Evolutionary conservation across 2,329 filamentous ascomycete genomes (phyloP).

Genomic region (Claviceps quebecensis): DNA sequence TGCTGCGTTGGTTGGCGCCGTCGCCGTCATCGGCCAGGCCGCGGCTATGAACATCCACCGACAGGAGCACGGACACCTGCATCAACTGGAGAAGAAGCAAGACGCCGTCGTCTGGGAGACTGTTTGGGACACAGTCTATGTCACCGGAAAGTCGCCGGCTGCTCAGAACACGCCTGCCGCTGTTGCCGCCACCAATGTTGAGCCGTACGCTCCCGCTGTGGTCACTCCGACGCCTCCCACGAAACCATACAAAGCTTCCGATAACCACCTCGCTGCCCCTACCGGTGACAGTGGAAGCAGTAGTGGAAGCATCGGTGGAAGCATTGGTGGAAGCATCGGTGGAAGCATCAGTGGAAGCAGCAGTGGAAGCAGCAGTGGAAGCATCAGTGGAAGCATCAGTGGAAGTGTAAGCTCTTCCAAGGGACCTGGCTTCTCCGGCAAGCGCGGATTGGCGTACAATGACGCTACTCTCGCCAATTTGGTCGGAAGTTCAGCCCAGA

Average conservation of each 20-base stretch:
- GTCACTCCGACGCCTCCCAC: too few species aligned
- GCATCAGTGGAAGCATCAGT: too few species aligned
- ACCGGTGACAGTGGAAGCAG: too few species aligned
- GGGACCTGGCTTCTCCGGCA: slow-evolving; percentile 19
- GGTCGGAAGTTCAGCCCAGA: slow-evolving; percentile 29
- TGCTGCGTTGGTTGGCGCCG: slow-evolving; percentile 26
- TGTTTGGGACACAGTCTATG: slow-evolving; percentile 25
- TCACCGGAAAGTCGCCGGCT: slow-evolving; percentile 13
- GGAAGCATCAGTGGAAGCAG: too few species aligned
- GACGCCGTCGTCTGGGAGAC: slow-evolving; percentile 27
- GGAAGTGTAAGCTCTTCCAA: slow-evolving; percentile 1
- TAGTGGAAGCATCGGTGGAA: too few species aligned
- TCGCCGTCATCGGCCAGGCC: slow-evolving; percentile 29
- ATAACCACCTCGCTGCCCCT: too few species aligned
- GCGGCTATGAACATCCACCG: slow-evolving; percentile 29
- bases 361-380: too few species aligned
- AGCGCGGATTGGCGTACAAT: slow-evolving; percentile 61
- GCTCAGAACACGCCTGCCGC: background rate
- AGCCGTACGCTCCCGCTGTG: slow-evolving; percentile 15
- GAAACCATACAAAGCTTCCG: too few species aligned
- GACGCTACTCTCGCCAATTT: slow-evolving; percentile 34
- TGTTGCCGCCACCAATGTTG: slow-evolving; percentile 20
- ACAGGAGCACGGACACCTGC: slow-evolving; percentile 15
- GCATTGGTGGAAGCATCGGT: too few species aligned
- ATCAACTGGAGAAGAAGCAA: slow-evolving; percentile 21